Evolutionary conservation across 192 early-diverging fungal genomes (phyloP).

Genomic region (Phycomyces nitens): DNA sequence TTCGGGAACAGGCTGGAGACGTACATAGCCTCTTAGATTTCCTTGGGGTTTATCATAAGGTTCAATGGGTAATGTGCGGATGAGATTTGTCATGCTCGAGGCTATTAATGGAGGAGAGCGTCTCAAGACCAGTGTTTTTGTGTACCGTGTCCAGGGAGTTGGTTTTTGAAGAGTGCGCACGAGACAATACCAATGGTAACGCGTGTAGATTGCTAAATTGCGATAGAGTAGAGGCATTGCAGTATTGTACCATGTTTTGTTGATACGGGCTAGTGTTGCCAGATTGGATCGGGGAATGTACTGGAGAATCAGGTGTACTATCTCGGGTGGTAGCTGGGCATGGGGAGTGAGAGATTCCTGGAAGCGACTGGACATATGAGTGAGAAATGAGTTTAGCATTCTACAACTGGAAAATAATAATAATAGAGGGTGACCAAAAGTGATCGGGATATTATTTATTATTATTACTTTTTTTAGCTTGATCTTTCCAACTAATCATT

Average conservation of each 20-base stretch:
- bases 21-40: constrained; percentile 3
- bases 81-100: not conserved
- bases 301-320: constrained; percentile 6
- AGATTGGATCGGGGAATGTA: constrained; percentile 15
- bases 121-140: constrained; percentile 8
- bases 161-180: not conserved
- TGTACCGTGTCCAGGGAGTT: not conserved
- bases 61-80: not conserved
- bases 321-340: constrained; percentile 9
- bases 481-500: too few relatives aligned
- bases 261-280: not conserved
- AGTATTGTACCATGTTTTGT: not conserved
- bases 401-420: not conserved
- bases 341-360: not conserved
- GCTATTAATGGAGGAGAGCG: constrained; percentile 9
- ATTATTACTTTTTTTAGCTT: too few relatives aligned
- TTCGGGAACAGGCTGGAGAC: constrained; percentile 5
- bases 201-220: constrained; percentile 16
- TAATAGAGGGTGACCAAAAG: too few relatives aligned
- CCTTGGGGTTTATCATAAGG: constrained; percentile 8
- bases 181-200: constrained; percentile 15
- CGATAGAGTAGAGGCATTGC: constrained; percentile 14
- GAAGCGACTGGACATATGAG: not conserved
- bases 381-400: not conserved
- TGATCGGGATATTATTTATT: too few relatives aligned